Evolutionary conservation across 441 rosid genomes (phyloP).

Genomic region (Populus trichocarpa): DNA sequence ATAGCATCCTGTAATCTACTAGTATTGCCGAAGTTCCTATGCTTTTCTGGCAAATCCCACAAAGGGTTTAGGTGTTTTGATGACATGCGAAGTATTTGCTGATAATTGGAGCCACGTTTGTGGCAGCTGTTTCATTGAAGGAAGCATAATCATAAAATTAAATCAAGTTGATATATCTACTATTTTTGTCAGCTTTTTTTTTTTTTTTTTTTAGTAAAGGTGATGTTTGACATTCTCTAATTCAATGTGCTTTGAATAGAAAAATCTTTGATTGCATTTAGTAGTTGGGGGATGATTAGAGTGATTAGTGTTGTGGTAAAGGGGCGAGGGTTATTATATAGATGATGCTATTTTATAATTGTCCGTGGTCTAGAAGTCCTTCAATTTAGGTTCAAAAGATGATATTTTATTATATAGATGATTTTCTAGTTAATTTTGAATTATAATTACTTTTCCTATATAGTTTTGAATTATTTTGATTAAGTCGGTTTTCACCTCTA

Average conservation of each 20-base stretch:
- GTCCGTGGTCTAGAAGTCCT: no score
- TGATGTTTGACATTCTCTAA: background rate
- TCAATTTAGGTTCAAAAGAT: no score
- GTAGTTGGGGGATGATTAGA: background rate
- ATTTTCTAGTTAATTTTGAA: no score
- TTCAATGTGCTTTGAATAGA: background rate
- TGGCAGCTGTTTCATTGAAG: slow-evolving; percentile 24
- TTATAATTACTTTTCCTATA: no score
- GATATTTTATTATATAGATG: no score
- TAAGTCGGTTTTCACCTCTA: no score
- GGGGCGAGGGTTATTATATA: background rate
- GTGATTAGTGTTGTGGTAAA: background rate
- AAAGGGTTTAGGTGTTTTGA: background rate
- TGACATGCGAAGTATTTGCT: background rate
- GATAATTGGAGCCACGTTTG: slow-evolving; percentile 44
- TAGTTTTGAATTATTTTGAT: no score
- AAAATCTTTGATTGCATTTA: background rate
- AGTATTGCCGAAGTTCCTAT: background rate
- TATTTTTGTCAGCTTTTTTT: background rate
- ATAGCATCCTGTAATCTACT: background rate
- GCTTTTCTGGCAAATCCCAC: slow-evolving; percentile 16
- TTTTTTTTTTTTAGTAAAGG: background rate
- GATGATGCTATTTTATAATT: no score
- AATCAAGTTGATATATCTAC: background rate
- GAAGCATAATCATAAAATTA: slow-evolving; percentile 17